These are phyloP conservation scores for Trametes cinnabarina DNA, from an alignment of 768 basidiomycete genomes.

Conservation along the genomic window DNA sequence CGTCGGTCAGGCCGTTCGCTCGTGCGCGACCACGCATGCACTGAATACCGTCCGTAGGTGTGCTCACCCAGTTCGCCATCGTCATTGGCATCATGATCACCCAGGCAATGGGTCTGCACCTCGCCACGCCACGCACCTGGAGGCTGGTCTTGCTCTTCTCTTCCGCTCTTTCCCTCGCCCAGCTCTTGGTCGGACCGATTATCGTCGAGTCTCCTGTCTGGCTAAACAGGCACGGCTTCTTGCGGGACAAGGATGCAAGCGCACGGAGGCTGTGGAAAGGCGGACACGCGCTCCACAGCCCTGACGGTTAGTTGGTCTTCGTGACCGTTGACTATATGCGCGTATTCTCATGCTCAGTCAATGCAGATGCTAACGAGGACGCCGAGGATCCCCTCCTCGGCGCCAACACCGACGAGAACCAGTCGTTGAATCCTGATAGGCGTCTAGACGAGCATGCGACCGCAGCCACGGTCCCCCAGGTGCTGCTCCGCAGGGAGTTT, in stretches of 20 bases:
- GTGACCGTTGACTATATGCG: background rate
- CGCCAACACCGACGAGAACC: slow-evolving; percentile 23
- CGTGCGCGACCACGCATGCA: background rate
- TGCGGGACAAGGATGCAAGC: slow-evolving; percentile 47
- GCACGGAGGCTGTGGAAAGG: slow-evolving; percentile 54
- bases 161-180: slow-evolving; percentile 49
- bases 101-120: slow-evolving; percentile 68
- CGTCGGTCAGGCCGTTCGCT: slow-evolving; percentile 48
- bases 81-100: slow-evolving; percentile 87
- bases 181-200: slow-evolving; percentile 51
- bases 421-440: slow-evolving; percentile 19
- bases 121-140: slow-evolving; percentile 72
- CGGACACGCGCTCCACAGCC: slow-evolving; percentile 17
- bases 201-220: slow-evolving; percentile 75
- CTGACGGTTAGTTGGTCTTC: slow-evolving; percentile 12
- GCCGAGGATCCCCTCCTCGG: slow-evolving; percentile 43
- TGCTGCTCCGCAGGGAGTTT: slow-evolving; percentile 50
- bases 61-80: slow-evolving; percentile 78
- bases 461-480: slow-evolving; percentile 50
- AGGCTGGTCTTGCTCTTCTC: slow-evolving; percentile 69
- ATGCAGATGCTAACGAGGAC: slow-evolving; percentile 17
- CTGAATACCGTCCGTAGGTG: slow-evolving; percentile 43
- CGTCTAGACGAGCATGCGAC: slow-evolving; percentile 27
- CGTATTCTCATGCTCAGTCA: background rate
- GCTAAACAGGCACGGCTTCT: slow-evolving; percentile 49